Evolutionary conservation across 2,329 filamentous ascomycete genomes (phyloP), one percentile per base, ranked within the genome.

Genomic region (Cytospora leucostoma): DNA sequence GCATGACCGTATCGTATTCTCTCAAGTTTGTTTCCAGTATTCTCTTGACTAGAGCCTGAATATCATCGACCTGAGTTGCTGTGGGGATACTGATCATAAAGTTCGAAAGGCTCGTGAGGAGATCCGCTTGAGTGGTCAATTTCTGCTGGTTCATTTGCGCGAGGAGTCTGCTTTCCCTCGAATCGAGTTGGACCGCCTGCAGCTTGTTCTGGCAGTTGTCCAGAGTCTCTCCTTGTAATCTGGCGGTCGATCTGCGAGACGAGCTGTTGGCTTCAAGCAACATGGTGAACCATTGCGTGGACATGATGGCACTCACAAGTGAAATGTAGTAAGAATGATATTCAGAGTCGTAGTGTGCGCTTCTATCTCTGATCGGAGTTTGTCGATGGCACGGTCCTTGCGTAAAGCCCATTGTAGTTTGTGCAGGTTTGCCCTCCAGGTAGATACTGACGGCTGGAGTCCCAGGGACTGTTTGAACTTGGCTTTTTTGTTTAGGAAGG

Each of bases 341-440:
- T 59, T 59, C 32, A 63, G 10, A 2, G 55, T 55, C 32, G 37
- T 17, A n/a, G 50, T 53, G 35, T 55, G 37, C 21, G 54, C 34
- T 33, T 49, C 37, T 38, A 54, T 55, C 49, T 63, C 37, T 12
- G 27, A 37, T 11, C 37, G 55, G 27, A 62, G 54, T 7, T 33
- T 34, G 13, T 62, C 49, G 11, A 62, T 37, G 12, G 19, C 54
- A 32, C 15, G 37, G 38, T 58, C 49, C n/a, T 35, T 63, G 33
- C 27, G 54, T 17, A 63, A 13, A 12, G 61, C 55, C 55, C 49
- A 63, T 33, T 63, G 55, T 15, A 53, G 44, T 35, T 63, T 57
- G 37, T 58, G 55, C 13, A 59, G 33, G 32, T 47, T 37, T n/a
- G 37, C 11, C 13, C 37, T 10, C 49, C 55, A 58, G 17, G 17